phyloP scores from a whole-genome alignment of 169 alveolate species.

The Plasmodium inui region DNA sequence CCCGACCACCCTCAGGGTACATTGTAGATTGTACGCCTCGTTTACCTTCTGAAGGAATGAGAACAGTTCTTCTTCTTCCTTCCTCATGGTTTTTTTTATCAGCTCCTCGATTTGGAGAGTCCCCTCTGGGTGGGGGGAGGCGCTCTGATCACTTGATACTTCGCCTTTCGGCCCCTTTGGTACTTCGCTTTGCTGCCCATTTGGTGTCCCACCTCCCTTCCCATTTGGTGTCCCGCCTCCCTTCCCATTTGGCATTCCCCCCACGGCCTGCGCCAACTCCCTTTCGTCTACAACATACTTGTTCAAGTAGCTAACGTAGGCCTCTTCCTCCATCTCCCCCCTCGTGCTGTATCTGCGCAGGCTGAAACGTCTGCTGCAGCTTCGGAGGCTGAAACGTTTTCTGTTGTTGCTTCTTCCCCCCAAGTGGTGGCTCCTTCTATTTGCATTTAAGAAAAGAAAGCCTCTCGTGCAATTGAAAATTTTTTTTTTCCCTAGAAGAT shows the following conservation, averaged over 20 bases:
- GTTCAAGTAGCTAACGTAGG: slow-evolving; percentile 30
- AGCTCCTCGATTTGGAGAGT: slow-evolving; percentile 17
- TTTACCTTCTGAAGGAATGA: slow-evolving; percentile 35
- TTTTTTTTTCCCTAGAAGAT: slow-evolving; percentile 4
- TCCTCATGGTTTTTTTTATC: slow-evolving; percentile 5
- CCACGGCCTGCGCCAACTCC: not conserved
- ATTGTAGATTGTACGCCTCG: slow-evolving; percentile 28
- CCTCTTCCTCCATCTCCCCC: slow-evolving; percentile 4
- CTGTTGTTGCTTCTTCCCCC: not conserved
- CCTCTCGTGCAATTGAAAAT: not conserved
- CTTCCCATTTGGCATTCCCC: not conserved
- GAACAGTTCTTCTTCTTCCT: slow-evolving; percentile 51
- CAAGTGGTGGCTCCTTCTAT: not conserved
- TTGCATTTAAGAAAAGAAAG: not conserved
- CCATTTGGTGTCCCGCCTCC: not conserved
- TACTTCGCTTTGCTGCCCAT: not conserved
- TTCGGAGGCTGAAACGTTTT: not conserved
- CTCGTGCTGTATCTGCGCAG: not conserved
- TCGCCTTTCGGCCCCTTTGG: not conserved
- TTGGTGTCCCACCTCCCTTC: not conserved
- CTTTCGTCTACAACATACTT: slow-evolving; percentile 20
- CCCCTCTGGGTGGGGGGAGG: not conserved
- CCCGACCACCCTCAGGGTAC: slow-evolving; percentile 96
- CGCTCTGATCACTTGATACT: too few species aligned
- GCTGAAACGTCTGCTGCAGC: not conserved